Percentiles rank a stretch among this genome's conserved stretches.
These are phyloP conservation scores for Sanguinoderma infundibulare DNA, from an alignment of 1,284 basidiomycete species.

Conservation along the genomic window DNA sequence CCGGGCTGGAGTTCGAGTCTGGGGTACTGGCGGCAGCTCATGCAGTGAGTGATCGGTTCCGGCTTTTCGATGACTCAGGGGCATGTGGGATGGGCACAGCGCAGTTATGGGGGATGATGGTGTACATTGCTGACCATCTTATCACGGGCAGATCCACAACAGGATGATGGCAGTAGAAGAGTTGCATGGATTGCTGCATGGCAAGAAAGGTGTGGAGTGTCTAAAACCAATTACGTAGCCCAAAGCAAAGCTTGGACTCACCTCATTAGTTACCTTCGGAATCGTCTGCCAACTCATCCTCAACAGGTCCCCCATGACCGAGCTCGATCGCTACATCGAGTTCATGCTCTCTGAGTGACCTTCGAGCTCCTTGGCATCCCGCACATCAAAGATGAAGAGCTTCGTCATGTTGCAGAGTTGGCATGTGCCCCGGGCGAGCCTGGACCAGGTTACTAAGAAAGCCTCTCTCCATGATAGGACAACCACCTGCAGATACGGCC, in stretches of 20 bases:
- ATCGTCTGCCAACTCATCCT: slow-evolving; percentile 39
- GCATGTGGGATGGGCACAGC: no score
- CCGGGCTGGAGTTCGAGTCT: slow-evolving; percentile 40
- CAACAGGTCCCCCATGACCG: slow-evolving; percentile 28
- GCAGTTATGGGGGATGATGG: no score
- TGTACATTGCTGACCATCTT: no score
- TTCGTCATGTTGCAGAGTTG: slow-evolving; percentile 34
- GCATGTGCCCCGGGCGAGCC: slow-evolving; percentile 35
- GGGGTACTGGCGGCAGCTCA: slow-evolving; percentile 40
- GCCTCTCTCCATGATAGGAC: no score
- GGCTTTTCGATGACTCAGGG: no score
- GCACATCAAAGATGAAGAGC: slow-evolving; percentile 35
- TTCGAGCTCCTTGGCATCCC: slow-evolving; percentile 38
- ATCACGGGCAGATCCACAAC: slow-evolving; percentile 37
- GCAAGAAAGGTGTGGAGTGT: slow-evolving; percentile 36
- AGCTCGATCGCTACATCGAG: slow-evolving; percentile 38
- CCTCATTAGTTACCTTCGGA: slow-evolving; percentile 36
- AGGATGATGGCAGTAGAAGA: slow-evolving; percentile 38
- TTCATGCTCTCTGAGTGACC: slow-evolving; percentile 38
- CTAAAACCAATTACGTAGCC: neutral
- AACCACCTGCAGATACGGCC: no score
- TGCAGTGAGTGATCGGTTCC: slow-evolving; percentile 29
- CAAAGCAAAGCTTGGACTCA: neutral
- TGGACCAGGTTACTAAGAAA: slow-evolving; percentile 37
- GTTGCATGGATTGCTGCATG: slow-evolving; percentile 37